These are phyloP conservation scores for Hydrangea macrophylla DNA, from an alignment of 148 eudicot genomes.

Conservation along the genomic window DNA sequence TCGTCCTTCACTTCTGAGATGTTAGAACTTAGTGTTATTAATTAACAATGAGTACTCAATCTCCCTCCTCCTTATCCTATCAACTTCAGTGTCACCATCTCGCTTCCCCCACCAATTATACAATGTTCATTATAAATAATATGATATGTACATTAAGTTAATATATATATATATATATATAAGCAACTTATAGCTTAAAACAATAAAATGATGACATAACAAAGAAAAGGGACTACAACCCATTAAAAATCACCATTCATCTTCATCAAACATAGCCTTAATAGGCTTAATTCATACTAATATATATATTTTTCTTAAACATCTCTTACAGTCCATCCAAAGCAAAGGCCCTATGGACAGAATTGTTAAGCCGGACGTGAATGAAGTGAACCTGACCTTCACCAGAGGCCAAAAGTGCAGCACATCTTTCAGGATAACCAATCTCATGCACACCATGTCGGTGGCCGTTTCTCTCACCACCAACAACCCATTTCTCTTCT, in stretches of 20 bases:
- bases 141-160: no score
- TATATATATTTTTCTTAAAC: no score
- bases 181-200: no score
- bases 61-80: background rate
- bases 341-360: slow-evolving; percentile 35
- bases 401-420: slow-evolving; percentile 26
- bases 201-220: background rate
- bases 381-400: slow-evolving; percentile 30
- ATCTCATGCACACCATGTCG: slow-evolving; percentile 58
- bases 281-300: no score
- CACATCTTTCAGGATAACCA: slow-evolving; percentile 36
- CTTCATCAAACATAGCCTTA: background rate
- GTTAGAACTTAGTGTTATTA: no score
- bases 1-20: no score
- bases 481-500: slow-evolving; percentile 30
- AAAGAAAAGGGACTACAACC: background rate
- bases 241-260: background rate
- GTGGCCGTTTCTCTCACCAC: slow-evolving; percentile 43
- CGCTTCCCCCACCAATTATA: background rate
- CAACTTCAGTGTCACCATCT: background rate
- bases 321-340: no score
- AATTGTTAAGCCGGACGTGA: slow-evolving; percentile 38
- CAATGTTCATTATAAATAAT: background rate
- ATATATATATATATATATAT: no score
- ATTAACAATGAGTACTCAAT: no score